These are phyloP conservation scores for Cyberlindnera lachancei DNA, from an alignment of 805 yeast genomes.

Conservation along the genomic window DNA sequence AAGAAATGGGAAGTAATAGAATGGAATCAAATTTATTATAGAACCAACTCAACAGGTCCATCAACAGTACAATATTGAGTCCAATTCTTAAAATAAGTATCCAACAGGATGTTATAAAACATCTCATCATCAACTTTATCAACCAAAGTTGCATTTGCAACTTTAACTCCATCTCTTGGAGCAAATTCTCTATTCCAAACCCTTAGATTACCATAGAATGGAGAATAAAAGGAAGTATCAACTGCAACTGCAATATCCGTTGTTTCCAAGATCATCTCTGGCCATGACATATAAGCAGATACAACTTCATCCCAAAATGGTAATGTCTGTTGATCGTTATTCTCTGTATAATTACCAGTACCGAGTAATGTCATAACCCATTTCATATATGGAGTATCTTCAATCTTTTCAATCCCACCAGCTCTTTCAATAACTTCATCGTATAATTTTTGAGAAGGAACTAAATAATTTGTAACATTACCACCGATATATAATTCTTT, in stretches of 20 bases:
- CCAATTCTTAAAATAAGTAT: slow-evolving; percentile 30
- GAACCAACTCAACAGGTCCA: slow-evolving; percentile 8
- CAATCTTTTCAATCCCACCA: slow-evolving; percentile 25
- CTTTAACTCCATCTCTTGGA: slow-evolving; percentile 26
- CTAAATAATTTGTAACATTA: slow-evolving; percentile 33
- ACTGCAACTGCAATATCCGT: slow-evolving; percentile 28
- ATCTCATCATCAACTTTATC: slow-evolving; percentile 25
- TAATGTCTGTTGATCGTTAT: slow-evolving; percentile 27
- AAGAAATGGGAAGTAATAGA: too few species aligned
- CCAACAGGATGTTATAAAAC: slow-evolving; percentile 27
- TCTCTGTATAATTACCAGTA: slow-evolving; percentile 28
- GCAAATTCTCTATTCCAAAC: slow-evolving; percentile 31
- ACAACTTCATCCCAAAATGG: slow-evolving; percentile 40
- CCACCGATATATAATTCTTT: slow-evolving; percentile 32
- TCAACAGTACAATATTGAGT: slow-evolving; percentile 27
- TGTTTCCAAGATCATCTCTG: slow-evolving; percentile 27
- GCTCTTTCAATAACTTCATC: slow-evolving; percentile 29
- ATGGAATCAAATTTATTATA: too few species aligned
- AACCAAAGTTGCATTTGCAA: slow-evolving; percentile 31
- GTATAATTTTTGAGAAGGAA: slow-evolving; percentile 32
- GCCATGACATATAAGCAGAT: slow-evolving; percentile 29
- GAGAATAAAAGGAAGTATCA: slow-evolving; percentile 33
- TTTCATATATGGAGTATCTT: slow-evolving; percentile 23
- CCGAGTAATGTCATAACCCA: slow-evolving; percentile 26
- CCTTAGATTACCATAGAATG: slow-evolving; percentile 35